Conservation (phyloP, 2,329 filamentous ascomycete genomes). For the Fonsecaea multimorphosa region DNA sequence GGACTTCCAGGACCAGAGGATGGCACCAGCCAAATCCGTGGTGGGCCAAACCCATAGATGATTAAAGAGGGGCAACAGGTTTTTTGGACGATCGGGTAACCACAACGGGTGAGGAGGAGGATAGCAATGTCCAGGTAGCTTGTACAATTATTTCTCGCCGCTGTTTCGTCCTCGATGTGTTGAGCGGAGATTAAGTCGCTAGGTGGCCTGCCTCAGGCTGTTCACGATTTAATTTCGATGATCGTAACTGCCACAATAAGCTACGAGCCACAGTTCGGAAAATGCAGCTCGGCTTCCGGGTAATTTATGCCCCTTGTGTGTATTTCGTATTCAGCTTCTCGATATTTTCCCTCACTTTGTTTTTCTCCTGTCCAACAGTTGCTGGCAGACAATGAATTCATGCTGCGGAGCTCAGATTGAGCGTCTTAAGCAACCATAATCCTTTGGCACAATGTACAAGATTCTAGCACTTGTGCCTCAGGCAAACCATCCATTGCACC, state of each 20-base stretch:
- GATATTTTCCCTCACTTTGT: not conserved
- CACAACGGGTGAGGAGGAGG: not conserved
- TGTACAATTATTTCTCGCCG: not conserved
- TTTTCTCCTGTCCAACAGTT: not conserved
- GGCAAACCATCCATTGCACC: not conserved
- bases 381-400: not conserved
- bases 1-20: conserved; percentile 45
- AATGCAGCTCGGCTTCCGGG: not conserved
- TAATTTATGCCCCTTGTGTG: not conserved
- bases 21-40: conserved; percentile 28
- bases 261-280: not conserved
- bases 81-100: too few relatives aligned
- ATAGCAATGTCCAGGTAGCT: not conserved
- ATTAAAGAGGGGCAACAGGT: too few relatives aligned
- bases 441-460: not conserved
- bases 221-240: not conserved
- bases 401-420: not conserved
- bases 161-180: not conserved
- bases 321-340: not conserved
- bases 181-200: not conserved
- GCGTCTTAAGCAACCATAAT: not conserved
- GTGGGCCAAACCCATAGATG: conserved; percentile 15
- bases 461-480: not conserved
- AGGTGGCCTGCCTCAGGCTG: not conserved
- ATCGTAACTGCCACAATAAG: not conserved